Conservation (phyloP, 768 basidiomycete species). For the Cystobasidiopsis lactophilus region DNA sequence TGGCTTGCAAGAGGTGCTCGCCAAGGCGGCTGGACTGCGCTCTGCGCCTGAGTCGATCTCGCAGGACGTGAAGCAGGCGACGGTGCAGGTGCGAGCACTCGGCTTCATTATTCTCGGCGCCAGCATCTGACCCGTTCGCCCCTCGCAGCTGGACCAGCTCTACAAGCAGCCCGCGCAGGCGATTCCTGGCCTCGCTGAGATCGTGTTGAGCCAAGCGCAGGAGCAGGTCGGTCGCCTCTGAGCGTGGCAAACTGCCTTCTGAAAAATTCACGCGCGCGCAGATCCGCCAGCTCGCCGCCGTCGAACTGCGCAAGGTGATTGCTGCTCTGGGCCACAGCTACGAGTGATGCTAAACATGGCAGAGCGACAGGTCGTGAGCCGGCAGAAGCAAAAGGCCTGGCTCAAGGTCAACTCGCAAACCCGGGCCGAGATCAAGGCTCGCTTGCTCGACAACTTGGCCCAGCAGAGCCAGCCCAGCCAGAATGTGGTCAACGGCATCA, state of each 20-base stretch:
- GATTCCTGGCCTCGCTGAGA: not conserved
- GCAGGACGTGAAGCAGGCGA: not conserved
- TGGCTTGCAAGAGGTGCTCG: no score
- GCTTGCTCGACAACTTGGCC: conserved; percentile 55
- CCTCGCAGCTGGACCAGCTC: not conserved
- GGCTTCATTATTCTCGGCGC: no score
- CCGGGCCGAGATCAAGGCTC: conserved; percentile 62
- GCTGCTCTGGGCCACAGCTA: not conserved
- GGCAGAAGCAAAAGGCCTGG: conserved; percentile 68
- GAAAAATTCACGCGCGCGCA: conserved; percentile 27
- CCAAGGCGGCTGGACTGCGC: no score
- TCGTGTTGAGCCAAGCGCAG: not conserved
- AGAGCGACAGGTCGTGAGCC: conserved; percentile 28
- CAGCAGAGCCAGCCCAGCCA: conserved; percentile 40
- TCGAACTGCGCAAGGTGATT: conserved; percentile 61
- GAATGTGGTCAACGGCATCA: conserved; percentile 74
- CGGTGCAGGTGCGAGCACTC: not conserved
- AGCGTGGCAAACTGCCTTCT: no score
- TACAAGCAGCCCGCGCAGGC: not conserved
- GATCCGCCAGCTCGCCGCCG: conserved; percentile 91
- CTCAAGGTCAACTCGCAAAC: conserved; percentile 40
- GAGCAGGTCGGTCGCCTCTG: not conserved
- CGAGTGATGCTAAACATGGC: not conserved
- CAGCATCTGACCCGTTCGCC: no score
- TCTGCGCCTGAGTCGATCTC: not conserved